A percentile compares a stretch with the other conserved stretches of the same genome.
phyloP scores from a whole-genome alignment of 129 eudicot genomes.

The Daucus carota region DNA sequence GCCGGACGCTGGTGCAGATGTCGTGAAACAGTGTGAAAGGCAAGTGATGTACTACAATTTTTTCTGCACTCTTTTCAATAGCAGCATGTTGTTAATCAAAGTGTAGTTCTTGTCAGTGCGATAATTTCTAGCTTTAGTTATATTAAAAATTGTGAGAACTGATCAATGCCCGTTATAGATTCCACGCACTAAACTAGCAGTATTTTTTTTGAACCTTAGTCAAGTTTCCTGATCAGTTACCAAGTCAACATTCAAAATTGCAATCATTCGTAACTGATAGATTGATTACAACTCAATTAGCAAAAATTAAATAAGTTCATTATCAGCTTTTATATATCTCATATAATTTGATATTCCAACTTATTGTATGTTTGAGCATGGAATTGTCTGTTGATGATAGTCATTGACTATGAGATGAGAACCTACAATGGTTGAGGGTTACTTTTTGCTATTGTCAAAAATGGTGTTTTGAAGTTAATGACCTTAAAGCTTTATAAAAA shows the following conservation, averaged over 20 bases:
- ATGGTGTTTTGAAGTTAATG: neutral
- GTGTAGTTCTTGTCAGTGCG: neutral
- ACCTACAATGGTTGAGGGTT: neutral
- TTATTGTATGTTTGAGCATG: neutral
- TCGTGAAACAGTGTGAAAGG: slow-evolving; percentile 65
- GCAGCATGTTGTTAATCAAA: neutral
- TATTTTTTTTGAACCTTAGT: neutral
- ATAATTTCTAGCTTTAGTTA: neutral
- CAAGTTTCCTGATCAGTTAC: neutral
- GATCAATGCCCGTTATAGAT: neutral
- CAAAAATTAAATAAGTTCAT: neutral
- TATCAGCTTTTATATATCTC: neutral
- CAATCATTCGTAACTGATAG: neutral
- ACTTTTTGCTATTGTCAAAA: neutral
- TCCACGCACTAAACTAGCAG: neutral
- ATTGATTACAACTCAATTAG: neutral
- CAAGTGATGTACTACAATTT: slow-evolving; percentile 12
- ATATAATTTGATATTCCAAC: neutral
- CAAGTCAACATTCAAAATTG: neutral
- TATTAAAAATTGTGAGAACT: neutral
- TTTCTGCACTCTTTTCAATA: neutral
- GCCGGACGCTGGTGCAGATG: slow-evolving; percentile 55
- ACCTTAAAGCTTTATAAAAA: too few species aligned
- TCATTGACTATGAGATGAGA: neutral
- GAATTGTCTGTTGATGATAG: neutral